Percentiles rank a stretch among this genome's conserved stretches.
Evolutionary conservation across 2,329 filamentous ascomycete genomes (phyloP).

Genomic region (Botryotinia convoluta): DNA sequence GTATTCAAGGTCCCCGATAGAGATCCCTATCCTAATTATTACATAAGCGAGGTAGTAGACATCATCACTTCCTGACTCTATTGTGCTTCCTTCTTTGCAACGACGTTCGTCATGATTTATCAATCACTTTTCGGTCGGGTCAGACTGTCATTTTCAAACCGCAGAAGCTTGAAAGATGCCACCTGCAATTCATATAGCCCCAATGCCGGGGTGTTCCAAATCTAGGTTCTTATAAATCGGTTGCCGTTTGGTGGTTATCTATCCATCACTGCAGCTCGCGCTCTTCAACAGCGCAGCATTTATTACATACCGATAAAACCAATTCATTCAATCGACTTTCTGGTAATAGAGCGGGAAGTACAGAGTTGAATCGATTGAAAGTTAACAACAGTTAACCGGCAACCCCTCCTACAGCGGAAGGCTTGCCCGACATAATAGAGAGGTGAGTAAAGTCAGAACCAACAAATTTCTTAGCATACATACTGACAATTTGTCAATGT

Average conservation of each 20-base stretch:
- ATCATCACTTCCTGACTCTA: constrained; percentile 2
- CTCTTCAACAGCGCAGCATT: constrained; percentile 27
- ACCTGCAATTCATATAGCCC: constrained; percentile 37
- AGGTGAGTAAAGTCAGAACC: not conserved
- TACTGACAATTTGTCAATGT: constrained; percentile 23
- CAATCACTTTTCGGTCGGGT: constrained; percentile 30
- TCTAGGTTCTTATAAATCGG: constrained; percentile 30
- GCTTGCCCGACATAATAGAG: not conserved
- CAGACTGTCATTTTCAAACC: constrained; percentile 30
- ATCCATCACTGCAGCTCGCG: constrained; percentile 31
- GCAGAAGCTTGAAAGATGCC: constrained; percentile 33
- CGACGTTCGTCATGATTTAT: constrained; percentile 34
- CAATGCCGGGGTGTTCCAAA: constrained; percentile 36
- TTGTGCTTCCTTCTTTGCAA: constrained; percentile 24
- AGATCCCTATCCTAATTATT: not conserved
- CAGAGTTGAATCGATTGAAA: not conserved
- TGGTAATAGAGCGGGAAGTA: constrained; percentile 13
- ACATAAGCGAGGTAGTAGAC: constrained; percentile 6
- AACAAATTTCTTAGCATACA: not conserved
- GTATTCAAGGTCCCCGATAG: not conserved
- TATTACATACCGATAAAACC: constrained; percentile 24
- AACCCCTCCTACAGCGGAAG: not conserved
- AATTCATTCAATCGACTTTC: constrained; percentile 21
- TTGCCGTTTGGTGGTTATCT: constrained; percentile 32
- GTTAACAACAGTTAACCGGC: not conserved